phyloP scores from a whole-genome alignment of 2,329 filamentous ascomycete species.

The Chaetomiaceae sp. region DNA sequence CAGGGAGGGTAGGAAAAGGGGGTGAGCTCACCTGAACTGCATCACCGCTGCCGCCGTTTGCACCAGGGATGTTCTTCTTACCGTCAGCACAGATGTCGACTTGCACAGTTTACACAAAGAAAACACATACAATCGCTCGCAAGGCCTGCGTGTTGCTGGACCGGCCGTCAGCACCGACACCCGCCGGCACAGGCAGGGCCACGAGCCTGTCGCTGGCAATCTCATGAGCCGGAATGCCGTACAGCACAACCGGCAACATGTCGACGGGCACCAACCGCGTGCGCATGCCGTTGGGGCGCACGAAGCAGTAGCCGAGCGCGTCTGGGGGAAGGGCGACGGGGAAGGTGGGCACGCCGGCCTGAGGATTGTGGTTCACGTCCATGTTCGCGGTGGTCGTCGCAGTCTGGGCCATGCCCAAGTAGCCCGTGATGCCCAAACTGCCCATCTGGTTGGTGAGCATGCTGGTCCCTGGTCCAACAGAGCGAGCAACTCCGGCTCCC shows the following conservation, averaged over 20 bases:
- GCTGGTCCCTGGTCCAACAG: too few relatives aligned
- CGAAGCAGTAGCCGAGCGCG: conserved; percentile 46
- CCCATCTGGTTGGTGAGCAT: too few relatives aligned
- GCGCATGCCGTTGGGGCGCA: conserved; percentile 46
- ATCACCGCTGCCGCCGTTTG: not conserved
- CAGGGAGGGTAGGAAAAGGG: not conserved
- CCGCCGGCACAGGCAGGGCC: conserved; percentile 39
- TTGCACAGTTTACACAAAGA: not conserved
- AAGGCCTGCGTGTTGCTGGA: conserved; percentile 34
- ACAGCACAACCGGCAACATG: conserved; percentile 37
- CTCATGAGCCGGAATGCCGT: conserved; percentile 39
- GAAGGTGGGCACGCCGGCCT: conserved; percentile 28
- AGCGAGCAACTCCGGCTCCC: too few relatives aligned
- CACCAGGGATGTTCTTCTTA: too few relatives aligned
- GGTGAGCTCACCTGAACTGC: not conserved
- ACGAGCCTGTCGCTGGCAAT: conserved; percentile 33
- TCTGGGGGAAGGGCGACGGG: conserved; percentile 21
- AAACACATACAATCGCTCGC: conserved; percentile 29
- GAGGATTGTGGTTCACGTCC: not conserved
- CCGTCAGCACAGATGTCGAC: not conserved
- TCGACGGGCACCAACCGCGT: conserved; percentile 53
- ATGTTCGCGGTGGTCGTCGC: not conserved
- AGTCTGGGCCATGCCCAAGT: too few relatives aligned
- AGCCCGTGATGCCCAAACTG: too few relatives aligned
- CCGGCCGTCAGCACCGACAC: conserved; percentile 33